phyloP scores from a whole-genome alignment of 352 stramenopile genomes.

The Aphanomyces cochlioides region DNA sequence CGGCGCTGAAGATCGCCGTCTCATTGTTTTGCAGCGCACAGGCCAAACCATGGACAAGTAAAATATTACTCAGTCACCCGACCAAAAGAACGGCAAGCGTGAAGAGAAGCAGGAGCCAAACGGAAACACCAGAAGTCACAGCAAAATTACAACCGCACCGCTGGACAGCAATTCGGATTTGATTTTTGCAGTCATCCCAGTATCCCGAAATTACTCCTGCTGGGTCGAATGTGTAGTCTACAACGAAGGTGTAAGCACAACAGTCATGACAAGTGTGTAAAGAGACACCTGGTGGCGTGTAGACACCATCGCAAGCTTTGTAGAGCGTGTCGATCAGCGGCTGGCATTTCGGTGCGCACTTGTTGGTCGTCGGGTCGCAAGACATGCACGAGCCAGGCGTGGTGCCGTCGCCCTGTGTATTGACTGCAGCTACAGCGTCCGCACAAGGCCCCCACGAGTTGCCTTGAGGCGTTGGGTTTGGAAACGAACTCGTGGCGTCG shows the following conservation, averaged over 20 bases:
- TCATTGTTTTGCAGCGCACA: conserved; percentile 64
- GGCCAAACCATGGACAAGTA: not conserved
- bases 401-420: conserved; percentile 52
- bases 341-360: conserved; percentile 65
- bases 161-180: conserved; percentile 47
- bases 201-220: conserved; percentile 50
- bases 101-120: too few relatives aligned
- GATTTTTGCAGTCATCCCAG: conserved; percentile 60
- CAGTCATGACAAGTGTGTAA: not conserved
- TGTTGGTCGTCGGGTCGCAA: conserved; percentile 49
- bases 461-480: conserved; percentile 54
- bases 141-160: conserved; percentile 52
- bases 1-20: conserved; percentile 61
- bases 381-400: conserved; percentile 62
- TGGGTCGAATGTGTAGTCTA: conserved; percentile 57
- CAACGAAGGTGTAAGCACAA: not conserved
- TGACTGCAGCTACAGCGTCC: conserved; percentile 49
- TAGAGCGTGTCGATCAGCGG: conserved; percentile 67
- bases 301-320: conserved; percentile 58
- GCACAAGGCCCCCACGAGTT: conserved; percentile 58
- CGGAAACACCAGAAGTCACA: not conserved
- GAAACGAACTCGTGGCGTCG: conserved; percentile 38
- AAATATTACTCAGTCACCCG: not conserved
- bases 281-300: conserved; percentile 47
- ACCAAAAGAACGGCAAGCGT: too few relatives aligned